Percentiles rank a stretch among this genome's conserved stretches.
These are phyloP conservation scores for Cucurbitaria berberidis DNA, from an alignment of 2,329 filamentous ascomycete genomes.

Conservation along the genomic window DNA sequence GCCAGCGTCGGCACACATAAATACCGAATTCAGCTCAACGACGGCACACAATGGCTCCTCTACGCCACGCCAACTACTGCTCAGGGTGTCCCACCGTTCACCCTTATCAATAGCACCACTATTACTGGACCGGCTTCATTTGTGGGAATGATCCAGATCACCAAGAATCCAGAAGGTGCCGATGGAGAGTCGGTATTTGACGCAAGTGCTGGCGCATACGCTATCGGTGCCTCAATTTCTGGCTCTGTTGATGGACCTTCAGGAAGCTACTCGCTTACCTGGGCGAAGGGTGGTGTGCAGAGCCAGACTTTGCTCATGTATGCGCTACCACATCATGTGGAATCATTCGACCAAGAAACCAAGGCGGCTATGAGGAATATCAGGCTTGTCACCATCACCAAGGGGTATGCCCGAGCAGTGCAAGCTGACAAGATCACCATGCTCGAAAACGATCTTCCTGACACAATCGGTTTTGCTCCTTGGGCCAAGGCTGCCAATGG, in stretches of 20 bases:
- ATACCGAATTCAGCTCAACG: slow-evolving; percentile 46
- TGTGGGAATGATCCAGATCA: slow-evolving; percentile 79
- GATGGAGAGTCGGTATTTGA: slow-evolving; percentile 75
- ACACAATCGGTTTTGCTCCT: slow-evolving; percentile 77
- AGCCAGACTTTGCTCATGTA: slow-evolving; percentile 75
- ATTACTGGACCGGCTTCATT: slow-evolving; percentile 73
- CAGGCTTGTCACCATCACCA: slow-evolving; percentile 80
- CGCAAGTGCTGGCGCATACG: slow-evolving; percentile 75
- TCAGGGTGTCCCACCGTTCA: slow-evolving; percentile 67
- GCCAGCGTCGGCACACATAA: slow-evolving; percentile 45
- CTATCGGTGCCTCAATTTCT: slow-evolving; percentile 62
- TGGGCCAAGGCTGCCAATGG: slow-evolving; percentile 64
- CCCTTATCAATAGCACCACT: slow-evolving; percentile 68
- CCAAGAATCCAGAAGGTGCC: slow-evolving; percentile 69
- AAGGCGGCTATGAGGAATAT: slow-evolving; percentile 59
- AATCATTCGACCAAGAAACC: slow-evolving; percentile 71
- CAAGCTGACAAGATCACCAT: slow-evolving; percentile 64
- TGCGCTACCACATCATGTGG: slow-evolving; percentile 84
- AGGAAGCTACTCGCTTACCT: slow-evolving; percentile 77
- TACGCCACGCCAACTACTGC: slow-evolving; percentile 71
- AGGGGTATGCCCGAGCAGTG: slow-evolving; percentile 79
- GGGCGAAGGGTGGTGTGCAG: slow-evolving; percentile 70
- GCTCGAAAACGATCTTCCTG: slow-evolving; percentile 71
- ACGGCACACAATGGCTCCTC: slow-evolving; percentile 75
- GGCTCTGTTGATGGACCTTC: slow-evolving; percentile 51